phyloP scores from a whole-genome alignment of 441 rosid species.

The Theobroma grandiflorum region DNA sequence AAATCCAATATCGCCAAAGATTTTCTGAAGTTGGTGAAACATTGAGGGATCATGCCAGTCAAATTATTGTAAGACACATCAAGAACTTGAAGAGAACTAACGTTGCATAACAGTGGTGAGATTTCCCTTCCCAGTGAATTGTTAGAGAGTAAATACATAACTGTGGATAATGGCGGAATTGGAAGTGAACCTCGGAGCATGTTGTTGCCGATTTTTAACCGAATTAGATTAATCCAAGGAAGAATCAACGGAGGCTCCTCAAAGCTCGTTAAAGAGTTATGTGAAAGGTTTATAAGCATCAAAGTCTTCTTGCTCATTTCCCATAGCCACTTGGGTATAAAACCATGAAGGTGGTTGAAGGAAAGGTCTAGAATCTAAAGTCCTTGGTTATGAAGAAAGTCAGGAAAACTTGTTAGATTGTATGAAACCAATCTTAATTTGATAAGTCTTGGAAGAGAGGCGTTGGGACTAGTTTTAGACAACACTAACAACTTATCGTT shows the following conservation, averaged over 20 bases:
- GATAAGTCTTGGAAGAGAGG: background rate
- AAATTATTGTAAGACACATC: conserved; percentile 35
- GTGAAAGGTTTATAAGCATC: background rate
- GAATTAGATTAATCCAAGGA: background rate
- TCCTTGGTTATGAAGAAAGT: conserved; percentile 3
- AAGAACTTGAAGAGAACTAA: conserved; percentile 26
- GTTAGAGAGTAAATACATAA: background rate
- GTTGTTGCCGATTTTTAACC: background rate
- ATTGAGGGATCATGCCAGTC: conserved; percentile 23
- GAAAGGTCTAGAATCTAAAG: conserved; percentile 6
- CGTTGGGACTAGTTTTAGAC: background rate
- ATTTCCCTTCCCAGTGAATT: conserved; percentile 33
- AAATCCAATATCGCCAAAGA: conserved; percentile 21
- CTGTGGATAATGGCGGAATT: background rate
- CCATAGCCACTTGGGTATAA: conserved; percentile 20
- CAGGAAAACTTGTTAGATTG: background rate
- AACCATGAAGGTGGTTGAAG: conserved; percentile 14
- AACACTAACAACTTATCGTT: background rate
- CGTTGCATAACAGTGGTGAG: conserved; percentile 38
- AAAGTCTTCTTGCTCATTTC: background rate
- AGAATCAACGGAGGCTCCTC: background rate
- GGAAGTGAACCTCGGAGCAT: conserved; percentile 17
- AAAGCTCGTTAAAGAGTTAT: conserved; percentile 13
- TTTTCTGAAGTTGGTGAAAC: conserved; percentile 22
- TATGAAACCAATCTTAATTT: background rate